phyloP scores from a whole-genome alignment of 768 basidiomycete genomes.

The Suillus fuscotomentosus region DNA sequence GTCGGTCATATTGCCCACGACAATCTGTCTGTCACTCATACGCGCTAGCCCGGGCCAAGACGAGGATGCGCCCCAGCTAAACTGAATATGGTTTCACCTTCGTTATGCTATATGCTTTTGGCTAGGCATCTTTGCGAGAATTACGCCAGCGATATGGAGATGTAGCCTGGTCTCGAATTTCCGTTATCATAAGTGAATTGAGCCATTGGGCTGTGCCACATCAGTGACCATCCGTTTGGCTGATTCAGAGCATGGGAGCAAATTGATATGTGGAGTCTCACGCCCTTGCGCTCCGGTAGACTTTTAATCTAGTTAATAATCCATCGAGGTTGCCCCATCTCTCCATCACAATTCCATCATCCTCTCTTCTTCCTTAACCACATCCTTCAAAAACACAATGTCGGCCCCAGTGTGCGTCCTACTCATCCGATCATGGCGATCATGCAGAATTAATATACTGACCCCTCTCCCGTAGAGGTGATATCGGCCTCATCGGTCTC shows the following conservation, averaged over 20 bases:
- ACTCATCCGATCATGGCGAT: constrained; percentile 11
- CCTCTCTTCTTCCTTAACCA: constrained; percentile 32
- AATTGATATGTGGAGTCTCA: constrained; percentile 15
- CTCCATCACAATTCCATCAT: constrained; percentile 33
- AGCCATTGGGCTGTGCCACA: neutral
- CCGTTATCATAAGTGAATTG: constrained; percentile 1
- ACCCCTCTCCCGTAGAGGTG: constrained; percentile 59
- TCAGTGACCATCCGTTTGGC: neutral
- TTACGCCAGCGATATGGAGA: neutral
- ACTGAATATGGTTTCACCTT: neutral
- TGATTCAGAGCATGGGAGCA: constrained; percentile 15
- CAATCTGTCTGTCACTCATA: neutral
- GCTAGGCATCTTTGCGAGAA: neutral
- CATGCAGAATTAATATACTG: constrained; percentile 8
- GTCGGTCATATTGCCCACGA: constrained; percentile 11
- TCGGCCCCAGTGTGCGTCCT: constrained; percentile 50
- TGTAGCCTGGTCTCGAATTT: neutral
- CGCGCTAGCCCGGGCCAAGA: neutral
- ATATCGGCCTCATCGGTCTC: constrained; percentile 97
- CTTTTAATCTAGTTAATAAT: constrained; percentile 27
- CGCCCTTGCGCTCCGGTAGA: constrained; percentile 12
- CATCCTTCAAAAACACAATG: constrained; percentile 36
- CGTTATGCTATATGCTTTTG: neutral
- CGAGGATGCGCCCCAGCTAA: neutral
- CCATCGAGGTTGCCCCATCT: constrained; percentile 24